Evolutionary conservation across 176 grass and related monocot genomes (phyloP), one percentile per base, ranked within the genome.

Genomic region (Ananas comosus): DNA sequence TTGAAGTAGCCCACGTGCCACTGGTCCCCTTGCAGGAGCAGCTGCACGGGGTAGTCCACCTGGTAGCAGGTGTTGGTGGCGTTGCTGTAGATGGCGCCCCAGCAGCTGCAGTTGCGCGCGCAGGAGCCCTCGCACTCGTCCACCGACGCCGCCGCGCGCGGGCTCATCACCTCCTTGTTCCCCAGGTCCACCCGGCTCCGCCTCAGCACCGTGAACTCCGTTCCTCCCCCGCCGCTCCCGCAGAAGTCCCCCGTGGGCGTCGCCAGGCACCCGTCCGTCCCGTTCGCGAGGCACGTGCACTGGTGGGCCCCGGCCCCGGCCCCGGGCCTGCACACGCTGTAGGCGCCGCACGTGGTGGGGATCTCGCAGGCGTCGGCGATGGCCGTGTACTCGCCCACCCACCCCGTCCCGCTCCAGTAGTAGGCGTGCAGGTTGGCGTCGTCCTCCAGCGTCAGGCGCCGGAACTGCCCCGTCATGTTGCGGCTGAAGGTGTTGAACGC

Each of bases 51-150:
- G 86, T 90, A 97, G 50, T 97, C 86, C 71, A 97, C 81, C 52
- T 73, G 58, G 80, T 97, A 97, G 81, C 94, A 97, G 72, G 79
- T 76, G 0, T 84, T 77, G 1, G 84, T 90, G 0, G 67, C 81
- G 80, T 90, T 92, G 82, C 78, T 90, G 84, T 86, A 97, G 70
- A 97, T 81, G 3, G 94, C 77, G 4, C 84, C 94, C 89, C 86
- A 97, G 79, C 94, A 97, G 64, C 27, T 88, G 89, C 89, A 97
- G 79, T 97, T 92, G 70, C 71, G 82, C 48, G 84, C 73, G 80
- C 94, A 97, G 58, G 71, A 63, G 53, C 19, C 61, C 72, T 97
- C 86, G 85, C 94, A 97, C 11, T 85, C 89, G 24, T 68, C 66
- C 65, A 72, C 83, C 1, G 94, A 88, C 13, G 25, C 66, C 61